These are phyloP conservation scores for Colletotrichum ledebouriae DNA, from an alignment of 2,329 filamentous ascomycete species.

Conservation along the genomic window DNA sequence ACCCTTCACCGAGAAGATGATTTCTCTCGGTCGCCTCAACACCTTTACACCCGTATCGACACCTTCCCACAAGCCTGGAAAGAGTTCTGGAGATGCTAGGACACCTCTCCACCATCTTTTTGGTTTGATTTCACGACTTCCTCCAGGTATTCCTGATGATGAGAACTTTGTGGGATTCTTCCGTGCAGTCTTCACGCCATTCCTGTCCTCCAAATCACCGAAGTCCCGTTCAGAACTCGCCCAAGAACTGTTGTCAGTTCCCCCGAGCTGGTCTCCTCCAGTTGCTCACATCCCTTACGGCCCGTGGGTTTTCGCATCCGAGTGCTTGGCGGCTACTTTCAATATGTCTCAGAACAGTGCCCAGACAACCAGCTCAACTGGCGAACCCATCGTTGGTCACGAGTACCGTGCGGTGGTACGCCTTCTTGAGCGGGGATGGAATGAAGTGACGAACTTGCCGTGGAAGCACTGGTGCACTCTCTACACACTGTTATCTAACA, in stretches of 20 bases:
- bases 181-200: constrained; percentile 67
- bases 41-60: constrained; percentile 74
- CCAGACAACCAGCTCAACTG: constrained; percentile 55
- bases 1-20: constrained; percentile 73
- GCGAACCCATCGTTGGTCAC: constrained; percentile 67
- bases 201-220: constrained; percentile 64
- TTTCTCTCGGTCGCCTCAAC: constrained; percentile 65
- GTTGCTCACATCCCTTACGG: constrained; percentile 62
- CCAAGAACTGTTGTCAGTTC: constrained; percentile 64
- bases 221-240: constrained; percentile 61
- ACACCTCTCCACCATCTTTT: constrained; percentile 77
- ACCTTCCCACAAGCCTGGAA: constrained; percentile 72
- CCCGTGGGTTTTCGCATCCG: constrained; percentile 65
- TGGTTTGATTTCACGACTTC: constrained; percentile 67
- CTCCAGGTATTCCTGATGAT: constrained; percentile 62
- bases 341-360: constrained; percentile 56
- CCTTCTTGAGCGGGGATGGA: constrained; percentile 74
- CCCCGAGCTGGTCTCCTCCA: constrained; percentile 53
- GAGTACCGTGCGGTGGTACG: constrained; percentile 79
- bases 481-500: constrained; percentile 67
- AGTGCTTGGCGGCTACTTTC: constrained; percentile 43
- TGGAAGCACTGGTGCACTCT: constrained; percentile 65
- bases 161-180: constrained; percentile 62
- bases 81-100: constrained; percentile 63
- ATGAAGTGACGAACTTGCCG: constrained; percentile 62